Evolutionary conservation across 257 asterid genomes (phyloP), one percentile per base, ranked within the genome.

Genomic region (Orobanche coerulescens): DNA sequence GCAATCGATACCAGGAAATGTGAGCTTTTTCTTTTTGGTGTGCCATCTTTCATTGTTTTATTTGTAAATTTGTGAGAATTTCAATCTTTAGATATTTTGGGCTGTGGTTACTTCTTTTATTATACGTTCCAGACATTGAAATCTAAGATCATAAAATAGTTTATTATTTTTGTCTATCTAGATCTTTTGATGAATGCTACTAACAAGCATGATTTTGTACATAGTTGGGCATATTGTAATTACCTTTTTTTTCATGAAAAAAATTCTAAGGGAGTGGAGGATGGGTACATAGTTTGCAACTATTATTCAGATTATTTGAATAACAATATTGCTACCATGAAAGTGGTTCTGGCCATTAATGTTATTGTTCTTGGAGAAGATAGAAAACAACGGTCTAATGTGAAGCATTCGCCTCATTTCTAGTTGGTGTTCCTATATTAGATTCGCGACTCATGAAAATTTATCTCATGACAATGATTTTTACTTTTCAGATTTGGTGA

Each of bases 1-100:
- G 79, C 72, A 95, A 89, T 72, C 86, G 96, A 15, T 79, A 74
- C 71, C 71, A 65, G 56, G 96, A 81, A 42, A 78, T 6, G 97
- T 92, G 70, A 84, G 95, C 80, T 62, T 15, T 61, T 24, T 6
- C 58, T 19, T 47, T 66, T 70, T 40, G 20, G 9, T 34, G 34
- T 8, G 2, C 22, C 11, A 31, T 31, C 13, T 60, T 39, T 4
- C 24, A 18, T 6, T n/a, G 31, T 37, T 56, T 60, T 47, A 25
- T 62, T 25, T 54, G 7, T 28, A 42, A n/a, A n/a, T n/a, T n/a
- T 37, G 19, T 24, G n/a, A 11, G 0, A n/a, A 26, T 42, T 15
- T 52, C 8, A 44, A 2, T 36, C 18, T 18, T 39, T n/a, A 30
- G 54, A 37, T 13, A 46, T 40, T 30, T 19, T 51, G 7, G 37